Evolutionary conservation across 106 monocot species (phyloP).

Genomic region (Gastrodia elata): DNA sequence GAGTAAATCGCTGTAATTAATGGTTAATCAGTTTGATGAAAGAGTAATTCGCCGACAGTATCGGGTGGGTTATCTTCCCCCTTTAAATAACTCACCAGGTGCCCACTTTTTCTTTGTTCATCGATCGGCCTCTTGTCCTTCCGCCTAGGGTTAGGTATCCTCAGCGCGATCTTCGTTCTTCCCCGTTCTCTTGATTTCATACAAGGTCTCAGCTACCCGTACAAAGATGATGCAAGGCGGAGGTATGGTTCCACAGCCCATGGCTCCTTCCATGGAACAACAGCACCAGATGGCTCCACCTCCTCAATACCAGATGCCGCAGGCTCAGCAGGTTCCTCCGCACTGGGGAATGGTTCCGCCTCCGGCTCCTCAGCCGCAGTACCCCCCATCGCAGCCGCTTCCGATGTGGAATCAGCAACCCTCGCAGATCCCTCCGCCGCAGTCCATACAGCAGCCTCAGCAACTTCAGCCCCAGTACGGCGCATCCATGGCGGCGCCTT

Average conservation of each 20-base stretch:
- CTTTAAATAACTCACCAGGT: no score
- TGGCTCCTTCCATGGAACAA: conserved; percentile 30
- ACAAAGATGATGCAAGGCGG: conserved; percentile 49
- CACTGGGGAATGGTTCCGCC: conserved; percentile 9
- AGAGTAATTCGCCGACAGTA: no score
- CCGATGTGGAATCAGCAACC: conserved; percentile 40
- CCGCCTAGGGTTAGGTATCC: conserved; percentile 1
- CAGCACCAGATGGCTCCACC: conserved; percentile 16
- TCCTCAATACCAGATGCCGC: conserved; percentile 29
- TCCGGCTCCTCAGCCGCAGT: conserved; percentile 26
- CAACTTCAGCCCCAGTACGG: conserved; percentile 11
- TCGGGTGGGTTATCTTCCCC: no score
- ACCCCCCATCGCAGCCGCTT: conserved; percentile 14
- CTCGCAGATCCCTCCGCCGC: conserved; percentile 31
- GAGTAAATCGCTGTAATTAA: no score
- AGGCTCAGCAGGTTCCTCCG: conserved; percentile 10
- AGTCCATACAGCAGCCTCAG: conserved; percentile 12
- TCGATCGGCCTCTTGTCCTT: not conserved
- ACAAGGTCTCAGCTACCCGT: not conserved
- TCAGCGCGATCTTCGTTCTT: not conserved
- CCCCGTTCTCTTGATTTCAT: not conserved
- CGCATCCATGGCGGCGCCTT: not conserved
- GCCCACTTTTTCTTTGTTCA: no score
- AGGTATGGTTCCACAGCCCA: conserved; percentile 44
- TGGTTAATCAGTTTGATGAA: no score